Evolutionary conservation across 1,284 basidiomycete species (phyloP), one percentile per base, ranked within the genome.

Genomic region (Boletus subluridellus): DNA sequence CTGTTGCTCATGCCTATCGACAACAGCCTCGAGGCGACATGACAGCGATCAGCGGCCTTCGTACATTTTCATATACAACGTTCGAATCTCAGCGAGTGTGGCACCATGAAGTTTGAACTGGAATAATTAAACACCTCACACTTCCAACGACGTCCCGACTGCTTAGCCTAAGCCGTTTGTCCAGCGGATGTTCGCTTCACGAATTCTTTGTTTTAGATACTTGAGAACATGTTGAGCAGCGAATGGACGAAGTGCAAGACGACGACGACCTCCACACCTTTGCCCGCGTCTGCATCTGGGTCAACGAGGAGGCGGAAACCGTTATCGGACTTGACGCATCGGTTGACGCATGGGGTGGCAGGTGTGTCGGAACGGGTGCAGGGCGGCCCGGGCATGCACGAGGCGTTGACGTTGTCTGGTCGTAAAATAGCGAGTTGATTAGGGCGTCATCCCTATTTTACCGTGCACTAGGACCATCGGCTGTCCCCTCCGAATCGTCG

Each of bases 141-240:
- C 21, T 21, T 21, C 21, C 21, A 21, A 21, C 21, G 21, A 21
- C 21, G 21, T 21, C 21, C 1, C 21, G 21, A 21, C 21, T 21
- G n/a, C n/a, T n/a, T n/a, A n/a, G 21, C 21, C 1, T 21, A 21
- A 21, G 21, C 21, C 21, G 21, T 21, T 21, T 21, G 21, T 21
- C 21, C 21, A 21, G 21, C 21, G 21, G 21, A 21, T 21, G 1
- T 21, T 21, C 21, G 21, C 21, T 21, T 21, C 21, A 21, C 1
- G 21, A 21, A 21, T 21, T 21, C 21, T 21, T 21, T 21, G 21
- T 21, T 21, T 21, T 21, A 1, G 21, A 21, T 21, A 21, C 21
- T 94, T 66, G 89, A 89, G 74, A 91, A 83, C 65, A 91, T 92
- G 89, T 78, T 91, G 80, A 85, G 79, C 66, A 73, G 75, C 54